A percentile compares a stretch with the other conserved stretches of the same genome.
Conservation (phyloP, 31 red algal genomes). For the Odonthalia washingtoniensis region DNA sequence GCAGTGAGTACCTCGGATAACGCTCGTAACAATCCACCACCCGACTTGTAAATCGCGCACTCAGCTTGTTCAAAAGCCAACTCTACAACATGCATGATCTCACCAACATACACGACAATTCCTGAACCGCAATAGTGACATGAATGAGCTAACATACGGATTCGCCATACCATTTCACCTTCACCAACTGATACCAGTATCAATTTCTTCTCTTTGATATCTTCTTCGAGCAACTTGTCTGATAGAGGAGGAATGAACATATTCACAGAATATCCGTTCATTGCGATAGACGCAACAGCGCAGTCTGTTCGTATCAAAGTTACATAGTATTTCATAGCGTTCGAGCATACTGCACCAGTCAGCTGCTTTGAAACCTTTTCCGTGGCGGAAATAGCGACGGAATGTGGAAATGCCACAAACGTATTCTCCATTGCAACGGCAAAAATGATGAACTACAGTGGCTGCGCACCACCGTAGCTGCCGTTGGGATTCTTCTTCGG, state of each 20-base stretch:
- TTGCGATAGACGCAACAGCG: constrained; percentile 46
- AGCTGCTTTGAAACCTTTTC: constrained; percentile 72
- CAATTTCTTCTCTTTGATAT: not conserved
- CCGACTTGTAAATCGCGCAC: constrained; percentile 92
- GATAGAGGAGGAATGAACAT: constrained; percentile 81
- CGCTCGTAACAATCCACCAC: constrained; percentile 89
- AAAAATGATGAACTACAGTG: constrained; percentile 70
- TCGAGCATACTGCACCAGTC: constrained; percentile 59
- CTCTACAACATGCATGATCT: constrained; percentile 52
- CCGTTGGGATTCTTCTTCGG: constrained; percentile 80
- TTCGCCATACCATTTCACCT: constrained; percentile 82
- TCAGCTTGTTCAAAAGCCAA: constrained; percentile 63
- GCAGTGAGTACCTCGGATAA: constrained; percentile 88
- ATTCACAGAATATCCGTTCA: constrained; percentile 48
- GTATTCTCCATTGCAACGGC: constrained; percentile 84
- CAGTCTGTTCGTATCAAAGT: constrained; percentile 68
- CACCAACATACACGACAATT: too few relatives aligned
- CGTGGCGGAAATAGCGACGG: constrained; percentile 53
- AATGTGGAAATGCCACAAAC: constrained; percentile 66
- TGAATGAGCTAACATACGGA: constrained; percentile 90
- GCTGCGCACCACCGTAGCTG: constrained; percentile 38
- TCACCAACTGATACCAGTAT: constrained; percentile 64
- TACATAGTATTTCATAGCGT: constrained; percentile 90
- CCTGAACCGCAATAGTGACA: constrained; percentile 64
- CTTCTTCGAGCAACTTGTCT: constrained; percentile 54